Evolutionary conservation across 1,284 basidiomycete genomes (phyloP).

Genomic region (Ganoderma lingzhi): DNA sequence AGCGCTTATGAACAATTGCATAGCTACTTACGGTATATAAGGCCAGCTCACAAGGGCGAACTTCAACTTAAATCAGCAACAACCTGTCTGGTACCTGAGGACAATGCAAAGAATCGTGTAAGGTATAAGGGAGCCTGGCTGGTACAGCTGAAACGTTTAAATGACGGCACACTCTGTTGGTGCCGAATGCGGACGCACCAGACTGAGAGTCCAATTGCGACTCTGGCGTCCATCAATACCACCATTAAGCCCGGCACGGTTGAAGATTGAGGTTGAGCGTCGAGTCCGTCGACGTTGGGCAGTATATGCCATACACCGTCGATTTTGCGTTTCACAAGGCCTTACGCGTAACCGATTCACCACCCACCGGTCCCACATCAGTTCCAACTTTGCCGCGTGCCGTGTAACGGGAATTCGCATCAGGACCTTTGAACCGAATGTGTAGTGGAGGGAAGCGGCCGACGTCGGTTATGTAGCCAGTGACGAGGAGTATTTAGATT

Average conservation of each 20-base stretch:
- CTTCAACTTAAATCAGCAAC: not conserved
- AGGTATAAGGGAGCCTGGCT: not conserved
- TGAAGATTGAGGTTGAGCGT: not conserved
- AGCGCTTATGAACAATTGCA: not conserved
- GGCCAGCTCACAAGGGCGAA: not conserved
- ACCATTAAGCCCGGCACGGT: not conserved
- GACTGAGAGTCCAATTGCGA: not conserved
- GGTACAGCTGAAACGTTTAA: not conserved
- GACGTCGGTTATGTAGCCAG: not conserved
- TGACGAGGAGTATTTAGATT: too few species aligned
- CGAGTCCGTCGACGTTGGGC: not conserved
- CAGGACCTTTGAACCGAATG: too few species aligned
- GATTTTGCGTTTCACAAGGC: not conserved
- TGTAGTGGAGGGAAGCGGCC: too few species aligned
- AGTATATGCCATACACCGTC: too few species aligned
- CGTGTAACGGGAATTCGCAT: too few species aligned
- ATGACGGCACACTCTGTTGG: not conserved
- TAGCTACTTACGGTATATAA: not conserved
- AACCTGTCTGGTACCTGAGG: not conserved
- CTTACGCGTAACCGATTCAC: not conserved
- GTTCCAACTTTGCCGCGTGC: too few species aligned
- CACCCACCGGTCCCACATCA: not conserved
- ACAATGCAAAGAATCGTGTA: not conserved
- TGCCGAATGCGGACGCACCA: not conserved
- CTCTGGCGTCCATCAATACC: not conserved